phyloP scores from a whole-genome alignment of 257 asterid genomes.

The Solanum habrochaites region DNA sequence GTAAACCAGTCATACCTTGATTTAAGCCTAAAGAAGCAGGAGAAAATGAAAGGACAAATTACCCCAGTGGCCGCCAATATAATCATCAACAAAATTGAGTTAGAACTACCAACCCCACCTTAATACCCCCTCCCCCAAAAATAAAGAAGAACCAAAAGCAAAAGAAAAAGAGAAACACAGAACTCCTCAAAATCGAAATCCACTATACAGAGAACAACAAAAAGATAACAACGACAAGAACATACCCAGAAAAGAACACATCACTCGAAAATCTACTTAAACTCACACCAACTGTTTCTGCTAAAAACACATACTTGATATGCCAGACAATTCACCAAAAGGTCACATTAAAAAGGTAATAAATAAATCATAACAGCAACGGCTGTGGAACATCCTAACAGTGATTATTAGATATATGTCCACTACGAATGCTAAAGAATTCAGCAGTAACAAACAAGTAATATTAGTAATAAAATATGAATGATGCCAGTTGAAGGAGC shows the following conservation, averaged over 20 bases:
- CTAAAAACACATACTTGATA: neutral
- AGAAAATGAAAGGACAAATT: neutral
- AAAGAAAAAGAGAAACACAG: neutral
- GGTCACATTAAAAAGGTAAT: neutral
- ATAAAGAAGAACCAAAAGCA: neutral
- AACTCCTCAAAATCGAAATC: neutral
- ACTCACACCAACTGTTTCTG: neutral
- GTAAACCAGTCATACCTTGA: conserved; percentile 89
- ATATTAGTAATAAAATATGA: neutral
- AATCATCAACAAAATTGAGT: neutral
- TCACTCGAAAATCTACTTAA: neutral
- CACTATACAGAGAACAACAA: neutral
- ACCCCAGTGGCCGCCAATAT: neutral
- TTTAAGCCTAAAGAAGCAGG: conserved; percentile 49
- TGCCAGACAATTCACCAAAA: neutral
- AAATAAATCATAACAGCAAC: neutral
- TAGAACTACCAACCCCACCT: neutral
- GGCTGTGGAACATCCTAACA: neutral
- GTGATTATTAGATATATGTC: neutral
- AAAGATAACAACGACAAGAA: neutral
- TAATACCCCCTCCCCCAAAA: neutral
- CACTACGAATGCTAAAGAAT: neutral
- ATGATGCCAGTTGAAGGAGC: neutral
- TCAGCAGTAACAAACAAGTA: neutral
- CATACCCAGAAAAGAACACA: neutral